A percentile compares a stretch with the other conserved stretches of the same genome.
phyloP scores from a whole-genome alignment of 148 eudicot species.

The Nepenthes mirabilis region DNA sequence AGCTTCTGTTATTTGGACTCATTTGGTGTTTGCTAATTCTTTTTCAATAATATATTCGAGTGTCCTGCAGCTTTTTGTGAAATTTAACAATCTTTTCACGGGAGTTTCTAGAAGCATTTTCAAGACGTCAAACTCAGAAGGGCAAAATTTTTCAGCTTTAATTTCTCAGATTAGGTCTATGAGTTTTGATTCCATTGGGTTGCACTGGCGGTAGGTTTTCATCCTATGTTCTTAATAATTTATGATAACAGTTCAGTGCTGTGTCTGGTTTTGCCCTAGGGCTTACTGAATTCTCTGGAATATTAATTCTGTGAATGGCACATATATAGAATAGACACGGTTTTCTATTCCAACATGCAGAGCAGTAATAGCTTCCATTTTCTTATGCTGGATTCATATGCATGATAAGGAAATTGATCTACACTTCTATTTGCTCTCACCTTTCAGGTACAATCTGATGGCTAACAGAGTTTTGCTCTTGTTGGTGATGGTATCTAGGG shows the following conservation, averaged over 20 bases:
- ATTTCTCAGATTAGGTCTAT: constrained; percentile 77
- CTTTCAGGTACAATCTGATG: constrained; percentile 89
- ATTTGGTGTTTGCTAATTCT: neutral
- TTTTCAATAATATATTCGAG: constrained; percentile 10
- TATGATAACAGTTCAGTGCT: too few relatives aligned
- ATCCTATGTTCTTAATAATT: neutral
- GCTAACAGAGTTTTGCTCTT: constrained; percentile 89
- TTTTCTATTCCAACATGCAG: neutral
- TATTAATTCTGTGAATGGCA: too few relatives aligned
- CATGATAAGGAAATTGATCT: neutral
- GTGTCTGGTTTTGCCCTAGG: too few relatives aligned
- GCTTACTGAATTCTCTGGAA: too few relatives aligned
- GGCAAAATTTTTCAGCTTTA: constrained; percentile 58
- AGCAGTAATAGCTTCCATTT: neutral
- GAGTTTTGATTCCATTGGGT: constrained; percentile 70
- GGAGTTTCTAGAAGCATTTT: constrained; percentile 75
- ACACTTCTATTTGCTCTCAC: neutral
- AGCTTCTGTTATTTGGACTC: constrained; percentile 5
- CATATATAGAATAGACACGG: neutral
- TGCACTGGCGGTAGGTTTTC: constrained; percentile 80
- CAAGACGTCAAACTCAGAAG: constrained; percentile 39
- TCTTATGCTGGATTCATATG: neutral
- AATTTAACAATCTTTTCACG: constrained; percentile 79
- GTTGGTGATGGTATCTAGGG: constrained; percentile 82
- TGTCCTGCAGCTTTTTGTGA: constrained; percentile 72